Evolutionary conservation across 2,329 filamentous ascomycete species (phyloP).

Genomic region (Neonectria magnoliae): DNA sequence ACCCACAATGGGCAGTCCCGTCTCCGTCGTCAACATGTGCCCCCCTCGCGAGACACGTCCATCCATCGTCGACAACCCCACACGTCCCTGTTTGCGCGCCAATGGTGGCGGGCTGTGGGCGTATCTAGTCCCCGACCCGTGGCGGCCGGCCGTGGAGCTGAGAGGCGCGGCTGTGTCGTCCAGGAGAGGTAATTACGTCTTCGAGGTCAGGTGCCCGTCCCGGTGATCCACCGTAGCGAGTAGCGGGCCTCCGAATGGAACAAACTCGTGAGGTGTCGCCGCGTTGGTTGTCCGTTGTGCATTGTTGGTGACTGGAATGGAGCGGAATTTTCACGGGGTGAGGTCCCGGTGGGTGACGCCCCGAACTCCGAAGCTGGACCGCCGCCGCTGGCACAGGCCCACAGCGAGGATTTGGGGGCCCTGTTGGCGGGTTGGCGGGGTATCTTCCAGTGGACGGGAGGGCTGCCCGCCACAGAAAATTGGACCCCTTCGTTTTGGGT

Average conservation of each 20-base stretch:
- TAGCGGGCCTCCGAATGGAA: not conserved
- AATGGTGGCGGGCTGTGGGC: constrained; percentile 26
- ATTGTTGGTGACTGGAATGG: not conserved
- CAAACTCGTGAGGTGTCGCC: not conserved
- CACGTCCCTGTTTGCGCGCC: constrained; percentile 32
- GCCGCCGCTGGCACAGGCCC: not conserved
- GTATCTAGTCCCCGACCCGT: constrained; percentile 20
- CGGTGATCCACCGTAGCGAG: not conserved
- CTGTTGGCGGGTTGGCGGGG: not conserved
- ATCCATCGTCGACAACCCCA: not conserved
- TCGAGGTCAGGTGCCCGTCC: constrained; percentile 19
- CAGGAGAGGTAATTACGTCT: constrained; percentile 28
- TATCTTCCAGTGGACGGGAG: constrained; percentile 5
- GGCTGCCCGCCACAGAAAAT: constrained; percentile 6
- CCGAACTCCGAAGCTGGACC: constrained; percentile 19
- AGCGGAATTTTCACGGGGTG: not conserved
- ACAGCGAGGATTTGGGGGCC: not conserved
- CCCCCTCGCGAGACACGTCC: not conserved
- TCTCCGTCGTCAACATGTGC: not conserved
- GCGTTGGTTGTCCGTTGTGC: not conserved
- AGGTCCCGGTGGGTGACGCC: constrained; percentile 3
- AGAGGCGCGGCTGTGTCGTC: constrained; percentile 39
- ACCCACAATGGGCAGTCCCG: not conserved
- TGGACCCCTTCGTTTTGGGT: constrained; percentile 7
- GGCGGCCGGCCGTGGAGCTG: constrained; percentile 33